Evolutionary conservation across 2,329 filamentous ascomycete species (phyloP), one percentile per base, ranked within the genome.

Genomic region (Sporothrix sp.): DNA sequence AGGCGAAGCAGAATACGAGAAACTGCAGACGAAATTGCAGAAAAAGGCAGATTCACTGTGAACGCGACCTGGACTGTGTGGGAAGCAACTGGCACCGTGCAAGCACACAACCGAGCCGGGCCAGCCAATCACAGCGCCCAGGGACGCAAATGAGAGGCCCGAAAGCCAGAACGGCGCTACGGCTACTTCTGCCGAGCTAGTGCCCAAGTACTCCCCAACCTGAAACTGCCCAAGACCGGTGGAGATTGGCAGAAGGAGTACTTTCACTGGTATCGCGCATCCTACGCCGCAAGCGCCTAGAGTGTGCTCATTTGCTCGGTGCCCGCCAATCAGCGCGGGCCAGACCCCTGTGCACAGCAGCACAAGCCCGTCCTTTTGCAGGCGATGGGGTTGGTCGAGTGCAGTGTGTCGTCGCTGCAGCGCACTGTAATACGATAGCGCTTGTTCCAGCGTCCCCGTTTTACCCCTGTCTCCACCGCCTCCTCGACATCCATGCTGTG

Each of bases 161-260:
- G 3, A 21, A 4, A 25, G 13, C 5, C 16, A 25, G n/a, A 40
- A 42, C 5, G 39, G 25, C 39, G 38, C 38, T 40, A 40, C 23
- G 9, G 42, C 42, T 44, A 44, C 42, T 28, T 44, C 3, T 10
- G 7, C 18, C 27, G 42, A 44, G 42, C 42, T 44, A 44, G 42
- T 44, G 42, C 6, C 3, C 42, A 44, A 23, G 42, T 44, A 44
- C 42, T n/a, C 28, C 42, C 33, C 28, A 44, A 32, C 42, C 8
- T 44, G 42, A 44, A 44, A 44, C 42, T 32, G 42, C 42, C 42
- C 42, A 44, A 33, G 28, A 23, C 42, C 42, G 42, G 27, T 33
- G 18, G 28, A 23, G 27, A 33, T 16, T 43, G 40, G 28, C 25
- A 1, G 0, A 10, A 18, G 16, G n/a, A 18, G 18, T 44, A 44